A percentile compares a stretch with the other conserved stretches of the same genome.
phyloP scores from a whole-genome alignment of 2,329 filamentous ascomycete species.

The Aureobasidium uvarum region DNA sequence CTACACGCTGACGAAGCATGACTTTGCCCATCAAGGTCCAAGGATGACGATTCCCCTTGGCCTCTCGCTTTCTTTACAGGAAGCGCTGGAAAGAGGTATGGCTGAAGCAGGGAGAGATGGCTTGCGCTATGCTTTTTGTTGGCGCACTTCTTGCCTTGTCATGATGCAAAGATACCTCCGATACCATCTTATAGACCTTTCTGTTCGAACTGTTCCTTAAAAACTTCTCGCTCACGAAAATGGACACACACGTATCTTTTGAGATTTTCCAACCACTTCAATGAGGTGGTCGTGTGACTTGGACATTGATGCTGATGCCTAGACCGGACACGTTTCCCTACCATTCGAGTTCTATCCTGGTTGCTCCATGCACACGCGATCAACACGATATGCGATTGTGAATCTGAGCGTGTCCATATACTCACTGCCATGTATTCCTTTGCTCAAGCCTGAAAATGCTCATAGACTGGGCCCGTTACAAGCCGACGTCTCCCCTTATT shows the following conservation, averaged over 20 bases:
- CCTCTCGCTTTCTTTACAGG: not conserved
- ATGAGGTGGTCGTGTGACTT: slow-evolving; percentile 2
- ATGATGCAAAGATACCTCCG: slow-evolving; percentile 25
- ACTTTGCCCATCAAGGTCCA: not conserved
- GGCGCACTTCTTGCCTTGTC: slow-evolving; percentile 11
- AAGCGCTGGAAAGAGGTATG: not conserved
- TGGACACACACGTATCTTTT: not conserved
- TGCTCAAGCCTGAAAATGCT: not conserved
- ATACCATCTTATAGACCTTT: slow-evolving; percentile 19
- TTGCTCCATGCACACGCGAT: too few relatives aligned
- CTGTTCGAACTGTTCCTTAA: not conserved
- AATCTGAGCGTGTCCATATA: not conserved
- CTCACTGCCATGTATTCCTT: not conserved
- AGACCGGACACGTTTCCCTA: not conserved
- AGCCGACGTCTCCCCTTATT: not conserved
- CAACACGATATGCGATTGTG: not conserved
- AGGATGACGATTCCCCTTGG: slow-evolving; percentile 7
- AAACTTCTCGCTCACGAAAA: not conserved
- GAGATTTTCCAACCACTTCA: not conserved
- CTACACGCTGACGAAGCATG: slow-evolving; percentile 22
- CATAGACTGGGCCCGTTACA: not conserved
- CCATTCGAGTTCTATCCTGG: not conserved
- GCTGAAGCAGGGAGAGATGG: not conserved
- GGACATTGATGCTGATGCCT: not conserved
- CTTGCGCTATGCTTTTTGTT: not conserved